Base-by-base conservation (phyloP, 2,329 filamentous ascomycete species). In the Penicillium occitanis region DNA sequence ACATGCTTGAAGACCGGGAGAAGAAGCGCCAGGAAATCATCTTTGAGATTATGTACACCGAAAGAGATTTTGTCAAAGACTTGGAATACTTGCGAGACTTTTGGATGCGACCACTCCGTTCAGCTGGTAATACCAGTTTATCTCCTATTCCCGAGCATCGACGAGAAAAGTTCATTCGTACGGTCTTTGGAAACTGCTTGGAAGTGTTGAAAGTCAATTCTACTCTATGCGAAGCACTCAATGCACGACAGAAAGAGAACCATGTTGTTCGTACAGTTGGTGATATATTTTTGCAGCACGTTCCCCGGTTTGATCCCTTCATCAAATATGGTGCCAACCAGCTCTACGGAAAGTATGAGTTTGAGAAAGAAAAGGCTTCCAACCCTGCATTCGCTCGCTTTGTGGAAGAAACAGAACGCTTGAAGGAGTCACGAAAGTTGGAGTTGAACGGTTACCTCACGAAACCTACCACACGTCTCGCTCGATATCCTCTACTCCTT, bases 21-120 rank as follows among this genome's bases (percentile, higher is more conserved):
- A 96, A 97, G 88, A 98, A 98, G 82, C 88, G 95, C 53, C 95
- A 99, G 76, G 95, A 99, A 76, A 91, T 99, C 71, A 97, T 99
- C 67, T 97, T 94, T 5, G 95, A 99, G 77, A 89, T 98, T 68
- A 97, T 96, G 88, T 99, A 99, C 80, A 99, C 95, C 0, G 95
- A 99, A 78, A 88, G 95, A 71, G 95, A 99, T 80, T 99, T 99
- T 73, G 95, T 99, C 76, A 99, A 99, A 82, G 95, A 99, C 78
- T 83, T 99, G 73, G 95, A 99, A 79, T 99, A 99, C 75, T 84
- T 99, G 35, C 88, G 95, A 68, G 95, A 99, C 81, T 99, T 98
- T 83, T 99, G 95, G 95, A 97, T 99, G 81, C 87, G 95, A 71
- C 95, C 95, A 10, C 81, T 99, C 66, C 88, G 93, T 60, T 91